Evolutionary conservation across 768 basidiomycete species (phyloP), one percentile per base, ranked within the genome.

Genomic region (Hydnomerulius pinastri): DNA sequence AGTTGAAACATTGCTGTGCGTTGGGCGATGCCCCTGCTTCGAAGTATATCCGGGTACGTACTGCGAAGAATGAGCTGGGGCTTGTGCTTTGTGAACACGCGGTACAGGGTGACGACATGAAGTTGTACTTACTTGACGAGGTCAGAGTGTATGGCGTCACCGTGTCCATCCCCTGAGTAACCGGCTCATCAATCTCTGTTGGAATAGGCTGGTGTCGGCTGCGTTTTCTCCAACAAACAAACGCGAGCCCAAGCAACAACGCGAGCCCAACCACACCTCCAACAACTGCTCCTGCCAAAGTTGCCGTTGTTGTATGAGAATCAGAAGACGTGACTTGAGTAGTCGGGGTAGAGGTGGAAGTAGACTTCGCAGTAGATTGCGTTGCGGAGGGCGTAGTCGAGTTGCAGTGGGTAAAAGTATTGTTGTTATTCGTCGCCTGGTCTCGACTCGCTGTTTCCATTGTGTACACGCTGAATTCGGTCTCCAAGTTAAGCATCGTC

Each of bases 341-440:
- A 8, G 43, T 24, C 2, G 49, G 36, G 13, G 21, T 23, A 25
- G 49, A 28, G n/a, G 11, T 21, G 9, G 28, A 18, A 5, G 43
- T 2, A 10, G 60, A 53, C 15, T 30, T 37, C 4, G 27, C 11
- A n/a, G 39, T 45, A 13, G 53, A 32, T 15, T 29, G 32, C 15
- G 40, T 25, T 18, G 28, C 28, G 12, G 17, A 43, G 4, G 42
- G 30, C 27, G 28, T 43, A 3, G 42, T 30, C 18, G 42, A 38
- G n/a, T 53, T 50, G 44, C 67, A 69, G 39, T 63, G 59, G 12
- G 63, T 64, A 46, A 66, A 69, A 1, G 65, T 64, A 40, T 69
- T 63, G 58, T 63, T 61, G 17, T 54, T 54, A 25, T 56, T 50
- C 20, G 42, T 47, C 2, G 45, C 46, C n/a, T 67, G 58, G 23